Conservation (phyloP, 306 rosid genomes). For the Alnus rubra region DNA sequence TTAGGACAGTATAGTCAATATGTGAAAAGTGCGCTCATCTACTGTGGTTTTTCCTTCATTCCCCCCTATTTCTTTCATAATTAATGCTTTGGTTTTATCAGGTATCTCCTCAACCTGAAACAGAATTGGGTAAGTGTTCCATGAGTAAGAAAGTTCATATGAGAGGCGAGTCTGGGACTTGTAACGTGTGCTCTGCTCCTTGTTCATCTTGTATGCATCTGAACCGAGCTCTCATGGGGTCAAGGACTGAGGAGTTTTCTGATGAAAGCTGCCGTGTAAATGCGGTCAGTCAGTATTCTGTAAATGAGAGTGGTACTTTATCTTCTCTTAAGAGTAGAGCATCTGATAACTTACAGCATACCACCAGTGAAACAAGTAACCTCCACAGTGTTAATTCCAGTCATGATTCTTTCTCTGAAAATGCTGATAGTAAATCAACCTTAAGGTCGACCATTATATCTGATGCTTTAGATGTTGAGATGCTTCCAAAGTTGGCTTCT, state of each 20-base stretch:
- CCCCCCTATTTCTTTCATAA: constrained; percentile 9
- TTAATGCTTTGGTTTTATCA: constrained; percentile 34
- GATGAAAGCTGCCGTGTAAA: constrained; percentile 64
- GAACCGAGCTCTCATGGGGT: constrained; percentile 51
- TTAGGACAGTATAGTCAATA: neutral
- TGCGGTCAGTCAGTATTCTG: constrained; percentile 51
- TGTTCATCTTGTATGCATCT: constrained; percentile 82
- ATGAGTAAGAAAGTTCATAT: constrained; percentile 48
- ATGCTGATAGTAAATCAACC: constrained; percentile 61
- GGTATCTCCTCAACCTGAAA: constrained; percentile 48
- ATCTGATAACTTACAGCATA: constrained; percentile 51
- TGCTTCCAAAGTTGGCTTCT: constrained; percentile 24
- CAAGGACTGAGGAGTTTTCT: constrained; percentile 61
- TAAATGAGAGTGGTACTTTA: constrained; percentile 45
- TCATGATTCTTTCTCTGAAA: constrained; percentile 65
- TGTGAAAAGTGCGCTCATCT: neutral
- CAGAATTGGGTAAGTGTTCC: constrained; percentile 43
- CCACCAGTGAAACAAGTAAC: constrained; percentile 64
- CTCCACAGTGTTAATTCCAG: constrained; percentile 47
- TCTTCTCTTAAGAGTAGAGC: constrained; percentile 57
- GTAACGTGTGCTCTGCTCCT: constrained; percentile 77
- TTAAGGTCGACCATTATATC: constrained; percentile 29
- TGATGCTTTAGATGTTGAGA: constrained; percentile 25
- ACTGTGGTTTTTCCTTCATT: neutral
- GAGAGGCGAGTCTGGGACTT: constrained; percentile 71